Conservation (phyloP, 306 rosid species). For the Cucurbita argyrosperma region DNA sequence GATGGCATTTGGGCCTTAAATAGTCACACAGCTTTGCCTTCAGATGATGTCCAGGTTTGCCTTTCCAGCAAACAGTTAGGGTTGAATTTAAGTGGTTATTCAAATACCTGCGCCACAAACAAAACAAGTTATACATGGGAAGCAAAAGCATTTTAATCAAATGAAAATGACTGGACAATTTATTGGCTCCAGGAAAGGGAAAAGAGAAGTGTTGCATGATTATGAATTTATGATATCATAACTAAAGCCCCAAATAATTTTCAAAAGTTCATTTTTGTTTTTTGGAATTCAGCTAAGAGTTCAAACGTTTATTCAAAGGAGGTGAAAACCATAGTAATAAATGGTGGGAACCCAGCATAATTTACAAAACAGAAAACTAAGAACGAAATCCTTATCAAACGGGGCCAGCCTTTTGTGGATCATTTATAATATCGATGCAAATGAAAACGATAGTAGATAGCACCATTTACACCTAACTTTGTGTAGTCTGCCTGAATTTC, state of each 20-base stretch:
- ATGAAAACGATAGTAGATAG: conserved; percentile 1
- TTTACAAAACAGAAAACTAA: not conserved
- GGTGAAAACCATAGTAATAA: too few species aligned
- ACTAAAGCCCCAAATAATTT: not conserved
- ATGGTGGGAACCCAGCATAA: not conserved
- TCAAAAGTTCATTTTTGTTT: not conserved
- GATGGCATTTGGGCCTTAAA: conserved; percentile 78
- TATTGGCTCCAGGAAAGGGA: not conserved
- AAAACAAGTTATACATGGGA: conserved; percentile 14
- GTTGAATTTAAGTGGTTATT: conserved; percentile 50
- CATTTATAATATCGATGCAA: not conserved
- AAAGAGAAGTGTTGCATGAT: not conserved
- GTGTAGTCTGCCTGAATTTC: conserved; percentile 89
- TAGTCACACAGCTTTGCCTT: conserved; percentile 43
- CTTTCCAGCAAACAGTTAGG: conserved; percentile 66
- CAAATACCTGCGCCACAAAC: conserved; percentile 53
- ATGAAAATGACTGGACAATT: not conserved
- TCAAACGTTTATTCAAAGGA: not conserved
- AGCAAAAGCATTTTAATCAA: not conserved
- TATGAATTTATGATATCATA: not conserved
- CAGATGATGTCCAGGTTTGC: conserved; percentile 37
- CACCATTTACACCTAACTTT: conserved; percentile 25
- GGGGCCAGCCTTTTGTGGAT: not conserved
- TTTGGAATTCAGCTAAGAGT: not conserved
- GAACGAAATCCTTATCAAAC: not conserved